These are phyloP conservation scores for Lasiodiplodia sp. DNA, from an alignment of 2,329 filamentous ascomycete species.

Conservation along the genomic window DNA sequence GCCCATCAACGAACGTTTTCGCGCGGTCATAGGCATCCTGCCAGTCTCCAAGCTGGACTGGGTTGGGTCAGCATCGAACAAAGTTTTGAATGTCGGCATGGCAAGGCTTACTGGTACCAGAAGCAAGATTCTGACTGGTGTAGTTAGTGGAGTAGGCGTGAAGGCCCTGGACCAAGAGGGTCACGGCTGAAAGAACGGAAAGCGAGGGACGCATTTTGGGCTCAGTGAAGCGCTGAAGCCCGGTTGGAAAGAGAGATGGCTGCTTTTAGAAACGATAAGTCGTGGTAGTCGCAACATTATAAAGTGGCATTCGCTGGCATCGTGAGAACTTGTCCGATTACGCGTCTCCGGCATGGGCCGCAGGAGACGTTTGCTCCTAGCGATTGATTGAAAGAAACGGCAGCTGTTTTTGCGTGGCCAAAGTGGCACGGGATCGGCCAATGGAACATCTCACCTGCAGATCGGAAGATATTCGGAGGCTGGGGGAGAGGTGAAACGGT, in stretches of 20 bases:
- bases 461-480: constrained; percentile 4
- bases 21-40: constrained; percentile 24
- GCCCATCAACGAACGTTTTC: constrained; percentile 21
- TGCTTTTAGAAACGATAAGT: background rate
- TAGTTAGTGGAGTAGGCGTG: constrained; percentile 27
- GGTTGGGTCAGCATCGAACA: background rate
- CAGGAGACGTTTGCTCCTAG: background rate
- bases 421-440: constrained; percentile 8
- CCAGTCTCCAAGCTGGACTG: constrained; percentile 30
- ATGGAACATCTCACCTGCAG: constrained; percentile 12
- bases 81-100: background rate
- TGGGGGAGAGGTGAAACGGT: background rate
- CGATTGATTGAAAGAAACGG: background rate
- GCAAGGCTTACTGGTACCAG: constrained; percentile 7
- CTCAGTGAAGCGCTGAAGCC: background rate
- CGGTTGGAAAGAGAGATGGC: background rate
- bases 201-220: constrained; percentile 17
- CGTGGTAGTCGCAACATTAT: background rate
- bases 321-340: background rate
- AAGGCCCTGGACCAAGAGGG: constrained; percentile 22
- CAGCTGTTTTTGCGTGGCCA: background rate
- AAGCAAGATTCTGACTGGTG: constrained; percentile 22
- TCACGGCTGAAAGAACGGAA: constrained; percentile 10
- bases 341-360: constrained; percentile 11
- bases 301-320: background rate